Evolutionary conservation across 208 protist genomes (phyloP).

Genomic region (Crithidia bombi): DNA sequence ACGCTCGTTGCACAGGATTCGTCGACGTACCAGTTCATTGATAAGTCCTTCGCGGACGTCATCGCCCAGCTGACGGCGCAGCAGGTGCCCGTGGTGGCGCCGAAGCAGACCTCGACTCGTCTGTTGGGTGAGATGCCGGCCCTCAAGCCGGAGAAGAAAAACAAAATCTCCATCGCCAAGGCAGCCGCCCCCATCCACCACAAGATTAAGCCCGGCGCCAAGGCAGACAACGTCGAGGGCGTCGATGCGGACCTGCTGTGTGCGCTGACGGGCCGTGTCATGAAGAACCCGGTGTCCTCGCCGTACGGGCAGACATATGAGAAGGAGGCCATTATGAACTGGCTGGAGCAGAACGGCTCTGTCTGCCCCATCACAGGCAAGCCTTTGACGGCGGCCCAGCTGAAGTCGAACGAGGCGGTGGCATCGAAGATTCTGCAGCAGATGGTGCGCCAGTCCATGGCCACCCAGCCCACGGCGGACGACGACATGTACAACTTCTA

Average conservation of each 20-base stretch:
- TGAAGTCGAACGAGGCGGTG: slow-evolving; percentile 73
- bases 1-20: slow-evolving; percentile 69
- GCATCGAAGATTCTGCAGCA: slow-evolving; percentile 79
- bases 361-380: slow-evolving; percentile 92
- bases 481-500: slow-evolving; percentile 93
- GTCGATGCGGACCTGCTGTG: slow-evolving; percentile 76
- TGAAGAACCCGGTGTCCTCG: slow-evolving; percentile 92
- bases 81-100: slow-evolving; percentile 26
- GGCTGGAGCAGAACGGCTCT: slow-evolving; percentile 88
- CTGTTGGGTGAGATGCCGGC: slow-evolving; percentile 75
- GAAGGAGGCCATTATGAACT: slow-evolving; percentile 80
- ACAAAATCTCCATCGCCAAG: slow-evolving; percentile 80
- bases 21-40: slow-evolving; percentile 68
- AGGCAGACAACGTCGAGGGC: slow-evolving; percentile 58
- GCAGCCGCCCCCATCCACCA: slow-evolving; percentile 65
- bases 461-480: slow-evolving; percentile 53
- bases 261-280: slow-evolving; percentile 84
- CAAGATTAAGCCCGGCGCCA: slow-evolving; percentile 41
- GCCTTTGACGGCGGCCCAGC: slow-evolving; percentile 58
- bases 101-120: slow-evolving; percentile 20
- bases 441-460: slow-evolving; percentile 83
- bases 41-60: slow-evolving; percentile 56
- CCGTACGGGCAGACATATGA: slow-evolving; percentile 92
- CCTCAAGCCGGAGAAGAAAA: slow-evolving; percentile 47
- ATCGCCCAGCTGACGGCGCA: slow-evolving; percentile 46